Percentiles rank a stretch among this genome's conserved stretches.
Evolutionary conservation across 1,284 basidiomycete species (phyloP).

Genomic region (Boletellus dicymbophilus): DNA sequence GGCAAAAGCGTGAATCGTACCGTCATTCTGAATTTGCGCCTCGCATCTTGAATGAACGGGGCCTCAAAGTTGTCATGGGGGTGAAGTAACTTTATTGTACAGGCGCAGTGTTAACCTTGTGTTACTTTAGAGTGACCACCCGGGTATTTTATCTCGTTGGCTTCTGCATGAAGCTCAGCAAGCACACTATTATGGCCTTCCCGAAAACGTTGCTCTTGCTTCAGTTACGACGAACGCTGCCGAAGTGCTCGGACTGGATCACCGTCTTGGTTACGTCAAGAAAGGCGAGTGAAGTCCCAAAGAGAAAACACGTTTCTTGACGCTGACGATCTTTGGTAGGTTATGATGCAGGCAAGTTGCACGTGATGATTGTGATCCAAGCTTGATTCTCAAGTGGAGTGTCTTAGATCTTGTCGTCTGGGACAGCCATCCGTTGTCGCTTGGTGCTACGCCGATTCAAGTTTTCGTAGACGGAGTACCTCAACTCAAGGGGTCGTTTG

Average conservation of each 20-base stretch:
- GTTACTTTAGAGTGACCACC: constrained; percentile 58
- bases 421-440: constrained; percentile 82
- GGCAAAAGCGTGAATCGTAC: constrained; percentile 70
- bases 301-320: background rate
- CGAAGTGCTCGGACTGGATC: constrained; percentile 59
- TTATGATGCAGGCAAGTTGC: constrained; percentile 33
- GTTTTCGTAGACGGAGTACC: constrained; percentile 72
- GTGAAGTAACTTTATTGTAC: constrained; percentile 23
- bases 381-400: background rate
- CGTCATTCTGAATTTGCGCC: constrained; percentile 43
- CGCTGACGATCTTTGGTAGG: constrained; percentile 21
- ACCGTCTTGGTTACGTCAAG: constrained; percentile 65
- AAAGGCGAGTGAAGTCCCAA: constrained; percentile 35
- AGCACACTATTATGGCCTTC: constrained; percentile 60
- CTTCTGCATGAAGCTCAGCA: constrained; percentile 73
- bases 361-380: background rate
- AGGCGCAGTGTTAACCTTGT: background rate
- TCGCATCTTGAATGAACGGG: constrained; percentile 27
- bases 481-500: constrained; percentile 47
- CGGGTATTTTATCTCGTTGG: constrained; percentile 63
- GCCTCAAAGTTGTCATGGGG: constrained; percentile 46
- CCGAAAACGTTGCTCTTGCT: constrained; percentile 47
- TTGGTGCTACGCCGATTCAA: constrained; percentile 72
- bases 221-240: constrained; percentile 68
- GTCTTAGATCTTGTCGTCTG: constrained; percentile 80